phyloP scores from a whole-genome alignment of 495 filamentous ascomycete genomes.

The Hypoxylon rickii region DNA sequence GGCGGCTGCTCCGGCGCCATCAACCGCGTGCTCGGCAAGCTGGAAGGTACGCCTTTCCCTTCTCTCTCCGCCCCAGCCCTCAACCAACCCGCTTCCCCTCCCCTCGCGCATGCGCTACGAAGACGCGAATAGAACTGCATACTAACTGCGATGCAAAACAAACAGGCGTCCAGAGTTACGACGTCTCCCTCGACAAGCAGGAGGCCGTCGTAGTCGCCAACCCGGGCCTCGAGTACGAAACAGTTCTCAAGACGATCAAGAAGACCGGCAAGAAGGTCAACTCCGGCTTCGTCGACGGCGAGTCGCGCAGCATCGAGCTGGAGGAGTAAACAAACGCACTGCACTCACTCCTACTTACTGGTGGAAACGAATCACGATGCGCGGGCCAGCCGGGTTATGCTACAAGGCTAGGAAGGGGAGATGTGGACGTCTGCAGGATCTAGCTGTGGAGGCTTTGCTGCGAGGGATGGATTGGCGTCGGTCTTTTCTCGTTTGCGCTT shows the following conservation, averaged over 20 bases:
- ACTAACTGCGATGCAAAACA: constrained; percentile 1
- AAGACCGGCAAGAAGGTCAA: constrained; percentile 95
- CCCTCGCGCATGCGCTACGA: too few species aligned
- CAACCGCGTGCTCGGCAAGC: constrained; percentile 90
- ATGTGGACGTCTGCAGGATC: too few species aligned
- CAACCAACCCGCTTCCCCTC: background rate
- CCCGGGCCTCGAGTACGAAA: constrained; percentile 68
- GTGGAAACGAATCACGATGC: too few species aligned
- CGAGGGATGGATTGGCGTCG: too few species aligned
- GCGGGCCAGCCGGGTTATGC: too few species aligned
- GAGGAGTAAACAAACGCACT: constrained; percentile 26
- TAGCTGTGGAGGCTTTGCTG: too few species aligned
- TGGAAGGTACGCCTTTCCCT: constrained; percentile 69
- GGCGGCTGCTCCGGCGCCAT: constrained; percentile 70
- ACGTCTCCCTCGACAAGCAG: constrained; percentile 84
- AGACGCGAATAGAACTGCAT: background rate
- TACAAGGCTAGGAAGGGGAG: too few species aligned
- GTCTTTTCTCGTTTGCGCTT: too few species aligned
- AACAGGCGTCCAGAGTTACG: constrained; percentile 81
- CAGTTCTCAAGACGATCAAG: constrained; percentile 83
- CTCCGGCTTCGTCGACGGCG: constrained; percentile 65
- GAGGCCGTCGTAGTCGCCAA: constrained; percentile 74
- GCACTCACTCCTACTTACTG: too few species aligned
- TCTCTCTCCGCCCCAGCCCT: too few species aligned
- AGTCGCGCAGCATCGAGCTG: constrained; percentile 52